These are phyloP conservation scores for Aspergillus cejpii DNA, from an alignment of 2,329 filamentous ascomycete genomes.

Conservation along the genomic window DNA sequence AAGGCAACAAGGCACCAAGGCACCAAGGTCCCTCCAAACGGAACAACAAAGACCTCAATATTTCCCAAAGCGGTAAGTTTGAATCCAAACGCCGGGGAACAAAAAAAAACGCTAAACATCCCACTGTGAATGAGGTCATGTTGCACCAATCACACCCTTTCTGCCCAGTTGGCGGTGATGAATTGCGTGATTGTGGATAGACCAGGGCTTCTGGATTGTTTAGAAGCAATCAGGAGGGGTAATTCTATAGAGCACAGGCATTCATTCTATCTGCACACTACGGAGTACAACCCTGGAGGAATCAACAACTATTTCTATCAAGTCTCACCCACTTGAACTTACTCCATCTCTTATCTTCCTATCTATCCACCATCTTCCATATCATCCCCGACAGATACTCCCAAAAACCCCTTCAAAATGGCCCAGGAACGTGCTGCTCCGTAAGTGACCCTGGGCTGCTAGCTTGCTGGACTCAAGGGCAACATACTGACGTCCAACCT, in stretches of 20 bases:
- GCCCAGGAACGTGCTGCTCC: slow-evolving; percentile 39
- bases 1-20: not conserved
- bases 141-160: slow-evolving; percentile 24
- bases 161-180: slow-evolving; percentile 25
- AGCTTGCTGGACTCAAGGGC: not conserved
- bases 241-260: no score
- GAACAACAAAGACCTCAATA: not conserved
- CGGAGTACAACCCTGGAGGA: not conserved
- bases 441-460: slow-evolving; percentile 26
- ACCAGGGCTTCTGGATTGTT: slow-evolving; percentile 14
- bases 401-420: slow-evolving; percentile 30
- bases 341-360: not conserved
- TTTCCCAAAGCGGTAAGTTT: not conserved
- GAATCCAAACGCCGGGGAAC: not conserved
- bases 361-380: slow-evolving; percentile 1
- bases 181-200: slow-evolving; percentile 33
- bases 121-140: slow-evolving; percentile 18
- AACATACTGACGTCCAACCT: slow-evolving; percentile 10
- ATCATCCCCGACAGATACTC: slow-evolving; percentile 2
- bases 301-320: not conserved
- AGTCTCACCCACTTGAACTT: not conserved
- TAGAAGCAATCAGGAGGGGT: slow-evolving; percentile 12
- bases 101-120: slow-evolving; percentile 20
- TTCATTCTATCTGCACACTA: not conserved
- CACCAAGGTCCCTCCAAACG: not conserved